These are phyloP conservation scores for Carallia pectinifolia DNA, from an alignment of 345 rosid species.

Conservation along the genomic window DNA sequence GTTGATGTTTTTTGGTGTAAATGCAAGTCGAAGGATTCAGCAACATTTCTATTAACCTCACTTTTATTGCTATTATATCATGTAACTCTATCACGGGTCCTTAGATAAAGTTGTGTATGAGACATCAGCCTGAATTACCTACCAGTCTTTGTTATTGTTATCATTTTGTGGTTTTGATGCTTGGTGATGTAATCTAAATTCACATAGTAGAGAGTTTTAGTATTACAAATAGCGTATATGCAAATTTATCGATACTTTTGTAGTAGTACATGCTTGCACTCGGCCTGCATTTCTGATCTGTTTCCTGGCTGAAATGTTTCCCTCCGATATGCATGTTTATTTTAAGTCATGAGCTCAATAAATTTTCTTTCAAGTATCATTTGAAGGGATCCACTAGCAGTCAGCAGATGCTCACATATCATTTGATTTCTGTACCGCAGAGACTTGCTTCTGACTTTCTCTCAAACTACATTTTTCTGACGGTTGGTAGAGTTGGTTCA, in stretches of 20 bases:
- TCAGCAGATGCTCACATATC: background rate
- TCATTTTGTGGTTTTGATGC: background rate
- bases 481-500: conserved; percentile 56
- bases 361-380: background rate
- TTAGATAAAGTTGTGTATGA: background rate
- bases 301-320: background rate
- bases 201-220: too few relatives aligned
- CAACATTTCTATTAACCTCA: too few relatives aligned
- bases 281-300: background rate
- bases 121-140: too few relatives aligned
- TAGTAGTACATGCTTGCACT: too few relatives aligned
- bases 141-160: background rate
- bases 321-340: background rate
- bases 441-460: conserved; percentile 58
- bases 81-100: too few relatives aligned
- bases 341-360: background rate
- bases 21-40: background rate
- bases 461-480: conserved; percentile 45
- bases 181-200: background rate
- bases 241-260: too few relatives aligned
- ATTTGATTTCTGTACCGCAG: conserved; percentile 30
- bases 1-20: too few relatives aligned
- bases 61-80: too few relatives aligned
- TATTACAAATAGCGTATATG: too few relatives aligned
- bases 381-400: background rate